phyloP scores from a whole-genome alignment of 2,329 filamentous ascomycete species.

The Phialemoniopsis sp. region DNA sequence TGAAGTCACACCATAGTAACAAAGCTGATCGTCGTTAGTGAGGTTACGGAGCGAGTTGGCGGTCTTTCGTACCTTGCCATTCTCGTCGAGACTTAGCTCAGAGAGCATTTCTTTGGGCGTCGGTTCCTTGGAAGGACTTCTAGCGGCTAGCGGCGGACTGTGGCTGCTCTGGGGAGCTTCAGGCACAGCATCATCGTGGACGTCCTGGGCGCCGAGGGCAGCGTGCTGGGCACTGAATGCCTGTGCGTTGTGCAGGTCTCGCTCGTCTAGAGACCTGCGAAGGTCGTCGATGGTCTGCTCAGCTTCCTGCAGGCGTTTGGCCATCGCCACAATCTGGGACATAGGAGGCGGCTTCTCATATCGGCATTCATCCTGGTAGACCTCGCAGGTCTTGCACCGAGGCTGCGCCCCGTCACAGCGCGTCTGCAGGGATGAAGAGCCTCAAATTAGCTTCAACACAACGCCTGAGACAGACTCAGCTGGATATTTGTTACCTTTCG shows the following conservation, averaged over 20 bases:
- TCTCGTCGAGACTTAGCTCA: conserved; percentile 16
- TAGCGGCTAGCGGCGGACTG: neutral
- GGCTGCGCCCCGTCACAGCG: conserved; percentile 22
- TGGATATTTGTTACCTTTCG: conserved; percentile 11
- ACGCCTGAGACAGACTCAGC: neutral
- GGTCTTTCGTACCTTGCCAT: conserved; percentile 10
- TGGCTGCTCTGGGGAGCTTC: neutral
- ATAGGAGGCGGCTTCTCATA: conserved; percentile 25
- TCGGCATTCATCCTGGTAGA: conserved; percentile 21
- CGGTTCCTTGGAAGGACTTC: conserved; percentile 4
- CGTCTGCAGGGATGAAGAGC: conserved; percentile 3
- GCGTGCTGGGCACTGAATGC: neutral
- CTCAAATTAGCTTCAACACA: neutral
- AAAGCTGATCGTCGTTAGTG: conserved; percentile 10
- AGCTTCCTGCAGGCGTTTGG: conserved; percentile 17
- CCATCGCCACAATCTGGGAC: conserved; percentile 22
- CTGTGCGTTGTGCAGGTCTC: neutral
- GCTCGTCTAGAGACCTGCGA: conserved; percentile 6
- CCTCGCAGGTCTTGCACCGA: conserved; percentile 22
- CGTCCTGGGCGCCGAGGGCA: neutral
- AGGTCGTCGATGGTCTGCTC: conserved; percentile 14
- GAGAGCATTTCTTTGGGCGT: conserved; percentile 9
- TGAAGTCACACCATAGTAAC: conserved; percentile 19
- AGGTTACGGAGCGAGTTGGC: neutral
- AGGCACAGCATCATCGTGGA: neutral